Percentiles rank a stretch among this genome's conserved stretches.
Evolutionary conservation across 2,329 filamentous ascomycete species (phyloP).

Genomic region (Achaetomium macrosporum): DNA sequence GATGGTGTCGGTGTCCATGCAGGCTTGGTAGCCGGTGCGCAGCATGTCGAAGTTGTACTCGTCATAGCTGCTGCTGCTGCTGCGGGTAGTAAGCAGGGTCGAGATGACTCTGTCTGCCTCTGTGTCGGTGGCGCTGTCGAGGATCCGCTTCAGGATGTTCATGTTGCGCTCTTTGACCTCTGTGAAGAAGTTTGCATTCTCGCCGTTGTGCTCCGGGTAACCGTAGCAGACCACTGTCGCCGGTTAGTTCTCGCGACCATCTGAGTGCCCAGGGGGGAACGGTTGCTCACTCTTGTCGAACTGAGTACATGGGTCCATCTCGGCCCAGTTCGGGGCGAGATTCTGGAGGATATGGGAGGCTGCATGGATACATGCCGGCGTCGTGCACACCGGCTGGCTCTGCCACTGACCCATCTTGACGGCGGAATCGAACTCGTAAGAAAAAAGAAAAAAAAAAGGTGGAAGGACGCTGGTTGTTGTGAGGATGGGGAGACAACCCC

Average conservation of each 20-base stretch:
- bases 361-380: constrained; percentile 57
- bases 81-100: not conserved
- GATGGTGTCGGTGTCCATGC: constrained; percentile 56
- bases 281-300: constrained; percentile 49
- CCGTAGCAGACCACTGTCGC: constrained; percentile 16
- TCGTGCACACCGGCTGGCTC: constrained; percentile 41
- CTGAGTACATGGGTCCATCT: constrained; percentile 62
- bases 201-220: not conserved
- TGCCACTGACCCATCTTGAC: constrained; percentile 19
- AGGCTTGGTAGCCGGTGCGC: constrained; percentile 58
- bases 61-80: constrained; percentile 34
- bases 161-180: not conserved
- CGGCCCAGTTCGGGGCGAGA: constrained; percentile 52
- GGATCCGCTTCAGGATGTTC: constrained; percentile 5
- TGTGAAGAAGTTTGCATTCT: not conserved
- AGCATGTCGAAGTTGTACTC: constrained; percentile 61
- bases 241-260: not conserved
- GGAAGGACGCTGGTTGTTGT: not conserved
- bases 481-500: not conserved
- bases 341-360: constrained; percentile 48
- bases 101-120: constrained; percentile 11
- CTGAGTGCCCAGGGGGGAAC: not conserved
- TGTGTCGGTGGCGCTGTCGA: constrained; percentile 7
- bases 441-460: not conserved
- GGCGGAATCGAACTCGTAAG: not conserved